Evolutionary conservation across 805 yeast species (phyloP).

Genomic region (Schwanniomyces polymorphus): DNA sequence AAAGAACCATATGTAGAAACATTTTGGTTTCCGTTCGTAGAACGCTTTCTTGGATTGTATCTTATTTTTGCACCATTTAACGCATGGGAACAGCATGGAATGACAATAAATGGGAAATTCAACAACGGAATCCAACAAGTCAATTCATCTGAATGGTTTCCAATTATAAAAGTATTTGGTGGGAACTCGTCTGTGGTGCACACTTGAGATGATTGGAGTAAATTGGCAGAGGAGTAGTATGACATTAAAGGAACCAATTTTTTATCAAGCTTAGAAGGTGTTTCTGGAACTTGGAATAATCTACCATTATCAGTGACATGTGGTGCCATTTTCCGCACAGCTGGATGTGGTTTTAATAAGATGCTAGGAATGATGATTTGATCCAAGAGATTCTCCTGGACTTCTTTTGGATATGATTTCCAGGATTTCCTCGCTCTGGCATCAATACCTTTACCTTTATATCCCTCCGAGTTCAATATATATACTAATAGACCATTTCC

Average conservation of each 20-base stretch:
- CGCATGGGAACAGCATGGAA: conserved; percentile 94
- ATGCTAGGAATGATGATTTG: conserved; percentile 83
- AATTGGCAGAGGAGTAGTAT: conserved; percentile 52
- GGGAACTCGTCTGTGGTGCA: conserved; percentile 67
- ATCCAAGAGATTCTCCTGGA: conserved; percentile 60
- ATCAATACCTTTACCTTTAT: conserved; percentile 80
- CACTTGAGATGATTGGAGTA: conserved; percentile 51
- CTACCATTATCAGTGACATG: conserved; percentile 61
- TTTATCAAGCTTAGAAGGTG: conserved; percentile 9
- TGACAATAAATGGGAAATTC: conserved; percentile 84
- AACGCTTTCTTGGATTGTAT: conserved; percentile 46
- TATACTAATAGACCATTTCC: conserved; percentile 89
- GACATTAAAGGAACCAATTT: conserved; percentile 44
- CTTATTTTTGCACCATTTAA: conserved; percentile 74
- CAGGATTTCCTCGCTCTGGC: conserved; percentile 89
- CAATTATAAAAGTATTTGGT: conserved; percentile 75
- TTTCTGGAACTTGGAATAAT: conserved; percentile 53
- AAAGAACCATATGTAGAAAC: conserved; percentile 79
- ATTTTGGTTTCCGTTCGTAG: conserved; percentile 5
- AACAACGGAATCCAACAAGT: conserved; percentile 94
- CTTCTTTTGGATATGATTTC: conserved; percentile 68
- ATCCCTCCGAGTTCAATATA: conserved; percentile 76
- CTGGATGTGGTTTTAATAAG: conserved; percentile 69
- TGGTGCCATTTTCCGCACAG: conserved; percentile 52
- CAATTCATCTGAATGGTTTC: conserved; percentile 93